A percentile compares a stretch with the other conserved stretches of the same genome.
phyloP scores from a whole-genome alignment of 2,329 filamentous ascomycete species.

The Ophiostoma fasciatum region DNA sequence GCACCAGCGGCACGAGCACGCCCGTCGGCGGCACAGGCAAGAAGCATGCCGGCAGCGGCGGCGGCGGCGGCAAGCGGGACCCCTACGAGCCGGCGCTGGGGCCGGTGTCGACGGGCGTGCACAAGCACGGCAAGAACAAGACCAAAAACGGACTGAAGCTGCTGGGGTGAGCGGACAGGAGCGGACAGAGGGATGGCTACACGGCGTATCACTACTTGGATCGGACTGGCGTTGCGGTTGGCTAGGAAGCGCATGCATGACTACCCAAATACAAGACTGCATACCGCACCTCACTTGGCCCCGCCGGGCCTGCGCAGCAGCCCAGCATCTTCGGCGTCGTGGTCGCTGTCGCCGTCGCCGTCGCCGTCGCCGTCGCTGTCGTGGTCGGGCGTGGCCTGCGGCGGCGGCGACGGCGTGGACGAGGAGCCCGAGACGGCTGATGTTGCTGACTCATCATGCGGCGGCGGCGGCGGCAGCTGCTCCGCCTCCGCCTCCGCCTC shows the following conservation, averaged over 20 bases:
- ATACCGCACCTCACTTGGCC: no score
- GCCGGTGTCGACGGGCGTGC: conserved; percentile 36
- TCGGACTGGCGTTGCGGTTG: no score
- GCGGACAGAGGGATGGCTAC: no score
- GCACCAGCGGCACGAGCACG: conserved; percentile 17
- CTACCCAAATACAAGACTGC: no score
- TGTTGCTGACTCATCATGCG: background rate
- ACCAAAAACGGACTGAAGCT: conserved; percentile 51
- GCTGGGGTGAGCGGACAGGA: conserved; percentile 37
- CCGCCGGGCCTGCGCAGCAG: conserved; percentile 27
- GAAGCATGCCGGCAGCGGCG: conserved; percentile 21
- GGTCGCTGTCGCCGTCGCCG: conserved; percentile 18
- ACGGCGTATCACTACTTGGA: no score
- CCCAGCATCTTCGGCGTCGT: conserved; percentile 30
- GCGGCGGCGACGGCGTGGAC: background rate
- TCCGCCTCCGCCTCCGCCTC: background rate
- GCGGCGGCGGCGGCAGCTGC: conserved; percentile 20
- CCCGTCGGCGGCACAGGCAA: background rate
- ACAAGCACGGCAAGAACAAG: conserved; percentile 53
- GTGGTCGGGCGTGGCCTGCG: conserved; percentile 1
- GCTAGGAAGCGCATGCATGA: no score
- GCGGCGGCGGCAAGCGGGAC: conserved; percentile 15
- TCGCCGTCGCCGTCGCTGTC: conserved; percentile 5
- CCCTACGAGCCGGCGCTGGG: conserved; percentile 36
- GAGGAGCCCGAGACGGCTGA: no score